Conservation (phyloP, 768 basidiomycete genomes). For the Pulveroboletus sp. region DNA sequence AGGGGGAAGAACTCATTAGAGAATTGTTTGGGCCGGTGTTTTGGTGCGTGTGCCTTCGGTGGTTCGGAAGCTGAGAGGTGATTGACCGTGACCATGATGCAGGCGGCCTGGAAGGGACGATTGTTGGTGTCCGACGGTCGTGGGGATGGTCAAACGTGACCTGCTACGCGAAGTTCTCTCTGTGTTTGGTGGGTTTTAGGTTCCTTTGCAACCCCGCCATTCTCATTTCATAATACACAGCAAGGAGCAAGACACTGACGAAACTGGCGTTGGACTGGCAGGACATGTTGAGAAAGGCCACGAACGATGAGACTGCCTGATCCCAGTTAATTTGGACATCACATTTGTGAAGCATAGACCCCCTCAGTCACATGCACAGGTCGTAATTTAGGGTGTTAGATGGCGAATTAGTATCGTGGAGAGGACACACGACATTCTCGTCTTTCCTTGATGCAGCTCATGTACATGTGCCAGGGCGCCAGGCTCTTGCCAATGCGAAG, state of each 20-base stretch:
- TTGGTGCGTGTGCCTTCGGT: slow-evolving; percentile 50
- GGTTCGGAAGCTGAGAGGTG: not conserved
- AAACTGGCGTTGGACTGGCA: slow-evolving; percentile 81
- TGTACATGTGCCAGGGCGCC: not conserved
- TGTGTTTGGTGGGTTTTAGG: slow-evolving; percentile 62
- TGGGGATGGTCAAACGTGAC: slow-evolving; percentile 76
- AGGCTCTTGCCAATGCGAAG: slow-evolving; percentile 1
- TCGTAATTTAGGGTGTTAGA: not conserved
- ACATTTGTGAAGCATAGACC: not conserved
- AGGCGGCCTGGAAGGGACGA: slow-evolving; percentile 67
- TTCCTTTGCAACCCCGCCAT: not conserved
- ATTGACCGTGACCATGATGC: not conserved
- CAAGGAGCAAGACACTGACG: slow-evolving; percentile 66
- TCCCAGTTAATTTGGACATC: not conserved
- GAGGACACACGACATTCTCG: not conserved
- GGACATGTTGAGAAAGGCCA: slow-evolving; percentile 65
- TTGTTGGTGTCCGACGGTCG: slow-evolving; percentile 61
- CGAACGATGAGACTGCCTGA: slow-evolving; percentile 41
- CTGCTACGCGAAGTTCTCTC: slow-evolving; percentile 74
- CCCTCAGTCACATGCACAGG: not conserved
- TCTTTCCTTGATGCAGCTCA: not conserved
- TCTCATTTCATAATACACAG: slow-evolving; percentile 35
- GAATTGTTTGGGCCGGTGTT: slow-evolving; percentile 90
- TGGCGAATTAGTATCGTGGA: not conserved
- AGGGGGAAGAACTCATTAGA: slow-evolving; percentile 87